phyloP scores from a whole-genome alignment of 352 stramenopile species.

The Pythium grandisporangium region DNA sequence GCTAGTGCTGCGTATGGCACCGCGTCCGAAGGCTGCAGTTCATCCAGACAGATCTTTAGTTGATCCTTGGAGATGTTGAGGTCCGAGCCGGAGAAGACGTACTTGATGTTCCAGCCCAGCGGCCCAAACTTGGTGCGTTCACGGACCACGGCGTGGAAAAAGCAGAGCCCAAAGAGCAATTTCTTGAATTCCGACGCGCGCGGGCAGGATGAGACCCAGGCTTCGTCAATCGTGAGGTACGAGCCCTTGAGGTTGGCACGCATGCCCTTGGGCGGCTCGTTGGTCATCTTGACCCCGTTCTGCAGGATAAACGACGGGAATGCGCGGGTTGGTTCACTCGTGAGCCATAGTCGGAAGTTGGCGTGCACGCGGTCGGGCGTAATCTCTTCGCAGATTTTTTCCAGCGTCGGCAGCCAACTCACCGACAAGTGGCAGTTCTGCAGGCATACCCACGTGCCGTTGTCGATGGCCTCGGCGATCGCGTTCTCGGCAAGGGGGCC shows the following conservation, averaged over 20 bases:
- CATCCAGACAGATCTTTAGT: constrained; percentile 77
- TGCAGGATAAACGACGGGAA: constrained; percentile 94
- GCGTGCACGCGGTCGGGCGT: constrained; percentile 86
- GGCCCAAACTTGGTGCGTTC: constrained; percentile 82
- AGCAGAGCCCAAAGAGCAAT: constrained; percentile 83
- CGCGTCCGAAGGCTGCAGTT: constrained; percentile 41
- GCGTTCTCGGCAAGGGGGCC: constrained; percentile 87
- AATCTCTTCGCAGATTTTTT: constrained; percentile 93
- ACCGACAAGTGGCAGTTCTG: constrained; percentile 95
- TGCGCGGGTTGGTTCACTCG: constrained; percentile 86
- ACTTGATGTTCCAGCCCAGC: constrained; percentile 85
- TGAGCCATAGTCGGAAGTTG: constrained; percentile 93
- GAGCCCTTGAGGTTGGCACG: constrained; percentile 90
- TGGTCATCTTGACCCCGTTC: constrained; percentile 94
- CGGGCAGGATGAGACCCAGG: constrained; percentile 57
- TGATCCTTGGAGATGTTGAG: constrained; percentile 83
- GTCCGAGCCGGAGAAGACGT: constrained; percentile 82
- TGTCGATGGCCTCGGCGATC: constrained; percentile 90
- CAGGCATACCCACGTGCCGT: constrained; percentile 92
- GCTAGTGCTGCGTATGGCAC: constrained; percentile 88
- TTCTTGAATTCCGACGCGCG: constrained; percentile 74
- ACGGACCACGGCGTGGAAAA: constrained; percentile 89
- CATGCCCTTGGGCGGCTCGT: constrained; percentile 93
- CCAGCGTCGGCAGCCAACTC: constrained; percentile 91
- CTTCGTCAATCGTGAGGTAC: constrained; percentile 79